Evolutionary conservation across 495 filamentous ascomycete genomes (phyloP).

Genomic region (Aspergillus indologenus): DNA sequence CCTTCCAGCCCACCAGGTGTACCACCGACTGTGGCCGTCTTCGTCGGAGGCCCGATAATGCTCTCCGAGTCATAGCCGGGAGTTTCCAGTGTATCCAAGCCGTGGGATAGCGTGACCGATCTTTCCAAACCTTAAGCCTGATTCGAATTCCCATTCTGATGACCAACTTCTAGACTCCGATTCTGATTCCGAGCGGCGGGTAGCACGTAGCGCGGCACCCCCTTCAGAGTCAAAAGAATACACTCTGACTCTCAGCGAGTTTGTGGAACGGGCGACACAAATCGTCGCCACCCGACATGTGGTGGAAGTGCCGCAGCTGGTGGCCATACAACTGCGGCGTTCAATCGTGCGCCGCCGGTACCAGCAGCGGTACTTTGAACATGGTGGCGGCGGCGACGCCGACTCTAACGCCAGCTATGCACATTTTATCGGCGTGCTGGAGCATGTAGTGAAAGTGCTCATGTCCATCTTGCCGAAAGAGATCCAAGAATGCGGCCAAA

Average conservation of each 20-base stretch:
- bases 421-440: neutral
- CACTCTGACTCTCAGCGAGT: neutral
- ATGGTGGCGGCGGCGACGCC: neutral
- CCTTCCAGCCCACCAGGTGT: too few species aligned
- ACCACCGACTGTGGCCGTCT: too few species aligned
- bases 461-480: neutral
- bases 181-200: too few species aligned
- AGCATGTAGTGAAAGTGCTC: neutral
- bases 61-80: too few species aligned
- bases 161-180: too few species aligned
- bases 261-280: neutral
- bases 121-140: too few species aligned
- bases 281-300: neutral
- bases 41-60: too few species aligned
- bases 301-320: neutral
- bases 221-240: neutral
- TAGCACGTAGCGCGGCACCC: neutral
- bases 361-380: neutral
- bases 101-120: too few species aligned
- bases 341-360: neutral
- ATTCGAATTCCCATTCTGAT: too few species aligned
- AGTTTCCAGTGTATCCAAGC: too few species aligned
- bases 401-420: neutral
- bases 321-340: neutral
- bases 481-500: too few species aligned